Conservation (phyloP, 2,329 filamentous ascomycete genomes). For the Talaromyces pinophilus region DNA sequence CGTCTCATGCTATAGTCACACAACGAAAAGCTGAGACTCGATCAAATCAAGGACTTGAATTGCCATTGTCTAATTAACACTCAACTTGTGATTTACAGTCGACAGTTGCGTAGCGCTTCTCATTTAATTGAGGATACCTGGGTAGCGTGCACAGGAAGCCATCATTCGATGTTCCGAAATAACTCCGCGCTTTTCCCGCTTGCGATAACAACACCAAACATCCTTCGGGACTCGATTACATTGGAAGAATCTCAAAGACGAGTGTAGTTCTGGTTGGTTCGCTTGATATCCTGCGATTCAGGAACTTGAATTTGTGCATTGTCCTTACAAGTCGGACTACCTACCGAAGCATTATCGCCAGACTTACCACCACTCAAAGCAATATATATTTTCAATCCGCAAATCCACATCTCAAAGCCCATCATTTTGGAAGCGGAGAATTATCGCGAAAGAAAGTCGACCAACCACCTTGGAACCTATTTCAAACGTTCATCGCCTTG, state of each 20-base stretch:
- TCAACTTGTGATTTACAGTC: not conserved
- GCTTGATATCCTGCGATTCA: not conserved
- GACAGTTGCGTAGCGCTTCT: not conserved
- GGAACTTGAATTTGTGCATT: not conserved
- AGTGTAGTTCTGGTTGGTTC: not conserved
- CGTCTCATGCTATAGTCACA: conserved; percentile 7
- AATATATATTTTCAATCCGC: no score
- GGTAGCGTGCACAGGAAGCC: not conserved
- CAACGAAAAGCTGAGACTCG: not conserved
- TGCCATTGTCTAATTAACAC: no score
- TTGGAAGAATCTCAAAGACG: not conserved
- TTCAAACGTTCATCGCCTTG: no score
- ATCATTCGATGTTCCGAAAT: conserved; percentile 12
- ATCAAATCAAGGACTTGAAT: not conserved
- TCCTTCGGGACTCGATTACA: not conserved
- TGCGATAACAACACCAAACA: not conserved
- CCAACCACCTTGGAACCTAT: no score
- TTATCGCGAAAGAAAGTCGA: no score
- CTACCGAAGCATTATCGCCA: not conserved
- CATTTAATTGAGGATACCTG: not conserved
- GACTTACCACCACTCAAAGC: no score
- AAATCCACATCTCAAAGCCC: no score
- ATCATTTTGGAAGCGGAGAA: no score
- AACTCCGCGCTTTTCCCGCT: not conserved
- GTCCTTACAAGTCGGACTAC: not conserved